A percentile compares a stretch with the other conserved stretches of the same genome.
Evolutionary conservation across 129 eudicot genomes (phyloP).

Genomic region (Logfia minima): DNA sequence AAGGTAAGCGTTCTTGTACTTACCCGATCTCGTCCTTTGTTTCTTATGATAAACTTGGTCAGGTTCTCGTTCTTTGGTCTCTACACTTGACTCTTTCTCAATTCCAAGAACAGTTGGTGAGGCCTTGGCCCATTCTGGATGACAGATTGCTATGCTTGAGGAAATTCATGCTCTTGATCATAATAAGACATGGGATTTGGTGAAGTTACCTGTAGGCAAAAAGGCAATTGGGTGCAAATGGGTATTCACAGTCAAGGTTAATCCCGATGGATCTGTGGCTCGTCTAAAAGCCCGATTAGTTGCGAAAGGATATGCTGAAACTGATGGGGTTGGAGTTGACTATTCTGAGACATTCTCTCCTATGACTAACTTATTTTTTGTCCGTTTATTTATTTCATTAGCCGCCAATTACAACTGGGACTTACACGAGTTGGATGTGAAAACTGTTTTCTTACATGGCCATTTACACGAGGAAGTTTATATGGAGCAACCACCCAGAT

Average conservation of each 20-base stretch:
- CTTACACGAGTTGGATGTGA: background rate
- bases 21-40: no score
- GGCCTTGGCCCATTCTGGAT: background rate
- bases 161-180: background rate
- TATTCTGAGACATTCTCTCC: background rate
- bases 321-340: no score
- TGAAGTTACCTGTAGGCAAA: background rate
- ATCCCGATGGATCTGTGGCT: background rate
- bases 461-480: background rate
- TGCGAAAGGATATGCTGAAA: background rate
- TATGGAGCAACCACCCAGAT: constrained; percentile 4
- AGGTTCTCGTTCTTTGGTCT: background rate
- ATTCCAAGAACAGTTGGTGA: background rate
- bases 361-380: background rate
- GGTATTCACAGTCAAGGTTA: background rate
- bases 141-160: background rate
- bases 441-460: background rate
- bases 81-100: background rate
- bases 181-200: background rate
- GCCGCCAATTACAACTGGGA: background rate
- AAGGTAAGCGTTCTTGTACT: background rate
- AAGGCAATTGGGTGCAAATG: background rate
- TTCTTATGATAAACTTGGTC: background rate
- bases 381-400: background rate
- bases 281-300: background rate